Conservation (phyloP, 202 grass and related monocot species). For the Zoysia matrella region DNA sequence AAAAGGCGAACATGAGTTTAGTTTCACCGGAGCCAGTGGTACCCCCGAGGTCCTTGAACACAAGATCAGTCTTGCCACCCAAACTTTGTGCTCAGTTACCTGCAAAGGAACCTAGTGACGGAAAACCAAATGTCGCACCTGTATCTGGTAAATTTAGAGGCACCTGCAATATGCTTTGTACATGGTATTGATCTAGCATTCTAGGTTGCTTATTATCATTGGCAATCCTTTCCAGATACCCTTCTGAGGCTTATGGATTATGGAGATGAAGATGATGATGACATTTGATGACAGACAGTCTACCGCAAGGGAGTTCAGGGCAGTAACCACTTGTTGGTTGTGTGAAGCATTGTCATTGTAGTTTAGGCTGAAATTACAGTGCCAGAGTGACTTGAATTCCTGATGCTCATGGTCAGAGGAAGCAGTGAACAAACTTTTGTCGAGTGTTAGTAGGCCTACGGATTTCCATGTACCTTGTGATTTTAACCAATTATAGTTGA, state of each 20-base stretch:
- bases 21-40: constrained; percentile 40
- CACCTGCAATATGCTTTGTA: constrained; percentile 13
- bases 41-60: constrained; percentile 5
- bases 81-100: constrained; percentile 34
- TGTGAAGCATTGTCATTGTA: constrained; percentile 41
- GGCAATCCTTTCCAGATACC: constrained; percentile 56
- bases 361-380: constrained; percentile 5
- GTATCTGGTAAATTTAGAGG: constrained; percentile 60
- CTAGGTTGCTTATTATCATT: constrained; percentile 23
- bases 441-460: constrained; percentile 16
- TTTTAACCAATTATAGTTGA: neutral
- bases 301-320: constrained; percentile 30
- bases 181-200: constrained; percentile 4
- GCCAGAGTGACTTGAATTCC: neutral
- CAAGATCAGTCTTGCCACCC: constrained; percentile 32
- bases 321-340: constrained; percentile 68
- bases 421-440: neutral
- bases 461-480: constrained; percentile 8
- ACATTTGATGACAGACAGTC: constrained; percentile 27
- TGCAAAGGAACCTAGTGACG: constrained; percentile 34
- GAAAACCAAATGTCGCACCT: constrained; percentile 37
- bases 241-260: constrained; percentile 91
- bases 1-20: constrained; percentile 31
- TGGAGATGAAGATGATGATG: constrained; percentile 73
- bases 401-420: neutral